phyloP scores from a whole-genome alignment of 1,284 basidiomycete species.

The Lentinus polychrous region DNA sequence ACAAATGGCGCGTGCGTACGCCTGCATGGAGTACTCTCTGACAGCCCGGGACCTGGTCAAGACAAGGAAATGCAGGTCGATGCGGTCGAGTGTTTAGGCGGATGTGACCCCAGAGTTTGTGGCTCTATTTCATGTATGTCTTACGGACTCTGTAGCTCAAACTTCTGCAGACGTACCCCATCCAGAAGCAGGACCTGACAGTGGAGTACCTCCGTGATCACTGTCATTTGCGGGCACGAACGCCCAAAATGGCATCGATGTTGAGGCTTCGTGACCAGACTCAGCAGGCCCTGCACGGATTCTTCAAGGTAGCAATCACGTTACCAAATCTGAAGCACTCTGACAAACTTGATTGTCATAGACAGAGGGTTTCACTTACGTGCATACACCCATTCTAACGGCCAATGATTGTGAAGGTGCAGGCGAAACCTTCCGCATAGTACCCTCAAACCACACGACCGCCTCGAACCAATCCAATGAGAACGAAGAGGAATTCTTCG shows the following conservation, averaged over 20 bases:
- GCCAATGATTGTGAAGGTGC: constrained; percentile 96
- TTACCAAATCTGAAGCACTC: neutral
- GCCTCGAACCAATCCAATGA: constrained; percentile 12
- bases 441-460: constrained; percentile 24
- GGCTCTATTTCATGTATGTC: neutral
- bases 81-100: constrained; percentile 59
- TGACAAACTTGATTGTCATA: constrained; percentile 22
- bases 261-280: constrained; percentile 65
- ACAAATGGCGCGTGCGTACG: constrained; percentile 71
- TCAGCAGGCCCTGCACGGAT: constrained; percentile 45
- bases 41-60: constrained; percentile 66
- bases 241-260: constrained; percentile 62
- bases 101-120: constrained; percentile 68
- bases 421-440: constrained; percentile 85
- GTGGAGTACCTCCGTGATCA: constrained; percentile 75
- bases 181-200: constrained; percentile 78
- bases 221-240: constrained; percentile 79
- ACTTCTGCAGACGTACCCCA: constrained; percentile 62
- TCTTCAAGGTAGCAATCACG: constrained; percentile 54
- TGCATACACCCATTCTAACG: constrained; percentile 86
- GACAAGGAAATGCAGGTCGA: constrained; percentile 71
- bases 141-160: neutral
- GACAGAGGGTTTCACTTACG: constrained; percentile 72
- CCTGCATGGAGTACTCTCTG: constrained; percentile 60
- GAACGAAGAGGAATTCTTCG: constrained; percentile 52